These are phyloP conservation scores for Candida golubevii DNA, from an alignment of 805 yeast genomes.

Conservation along the genomic window DNA sequence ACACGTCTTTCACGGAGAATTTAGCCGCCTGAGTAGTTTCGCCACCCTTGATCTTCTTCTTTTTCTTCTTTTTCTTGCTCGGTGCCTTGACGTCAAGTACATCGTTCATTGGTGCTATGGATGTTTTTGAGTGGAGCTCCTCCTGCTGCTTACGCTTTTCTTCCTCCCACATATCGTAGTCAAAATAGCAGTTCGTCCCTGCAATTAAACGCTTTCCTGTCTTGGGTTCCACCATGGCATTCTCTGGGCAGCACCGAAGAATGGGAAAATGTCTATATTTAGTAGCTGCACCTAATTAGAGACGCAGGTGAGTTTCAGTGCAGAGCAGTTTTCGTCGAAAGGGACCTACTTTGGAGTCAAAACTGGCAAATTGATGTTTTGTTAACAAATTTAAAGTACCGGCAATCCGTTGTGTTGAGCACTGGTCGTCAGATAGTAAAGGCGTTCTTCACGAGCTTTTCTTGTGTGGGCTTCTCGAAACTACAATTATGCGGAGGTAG, in stretches of 20 bases:
- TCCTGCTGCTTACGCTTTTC: neutral
- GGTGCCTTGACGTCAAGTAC: neutral
- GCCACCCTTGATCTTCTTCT: conserved; percentile 17
- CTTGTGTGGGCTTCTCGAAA: conserved; percentile 9
- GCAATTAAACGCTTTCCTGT: conserved; percentile 5
- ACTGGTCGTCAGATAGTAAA: too few relatives aligned
- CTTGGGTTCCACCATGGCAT: conserved; percentile 9
- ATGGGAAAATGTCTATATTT: neutral
- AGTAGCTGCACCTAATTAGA: too few relatives aligned
- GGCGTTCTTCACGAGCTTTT: conserved; percentile 1
- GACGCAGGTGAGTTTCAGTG: neutral
- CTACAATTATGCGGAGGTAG: conserved; percentile 8
- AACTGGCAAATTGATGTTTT: too few relatives aligned
- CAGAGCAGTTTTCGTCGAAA: neutral
- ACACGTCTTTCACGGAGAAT: conserved; percentile 30
- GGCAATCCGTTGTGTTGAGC: too few relatives aligned
- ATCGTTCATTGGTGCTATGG: neutral
- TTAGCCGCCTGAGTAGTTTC: conserved; percentile 8
- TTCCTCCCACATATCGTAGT: conserved; percentile 5
- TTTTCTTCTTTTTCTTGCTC: conserved; percentile 30
- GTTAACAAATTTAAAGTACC: too few relatives aligned
- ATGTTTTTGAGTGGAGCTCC: neutral
- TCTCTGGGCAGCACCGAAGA: neutral
- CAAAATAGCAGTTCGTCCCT: conserved; percentile 8
- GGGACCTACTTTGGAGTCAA: neutral